Percentiles rank a stretch among this genome's conserved stretches.
Evolutionary conservation across 108 stramenopile genomes (phyloP).

Genomic region (Tribonema minus): DNA sequence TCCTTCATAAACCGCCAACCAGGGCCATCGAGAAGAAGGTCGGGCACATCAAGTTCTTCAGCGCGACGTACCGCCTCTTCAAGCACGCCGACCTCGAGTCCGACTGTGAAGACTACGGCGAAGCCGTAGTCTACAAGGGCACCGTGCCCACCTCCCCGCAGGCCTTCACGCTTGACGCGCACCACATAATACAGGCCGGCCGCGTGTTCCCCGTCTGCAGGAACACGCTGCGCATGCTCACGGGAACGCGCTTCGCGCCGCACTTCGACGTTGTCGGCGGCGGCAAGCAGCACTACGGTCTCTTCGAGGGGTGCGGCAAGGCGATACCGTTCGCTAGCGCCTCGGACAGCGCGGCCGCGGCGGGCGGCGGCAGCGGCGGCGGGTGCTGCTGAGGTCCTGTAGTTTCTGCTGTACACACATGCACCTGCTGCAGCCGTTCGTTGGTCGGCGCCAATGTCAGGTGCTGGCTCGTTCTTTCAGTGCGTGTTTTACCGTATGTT

Average conservation of each 20-base stretch:
- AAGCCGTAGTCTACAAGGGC: conserved; percentile 93
- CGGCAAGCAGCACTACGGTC: conserved; percentile 26
- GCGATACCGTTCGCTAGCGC: conserved; percentile 39
- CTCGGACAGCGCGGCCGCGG: neutral
- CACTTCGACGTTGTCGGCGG: conserved; percentile 34
- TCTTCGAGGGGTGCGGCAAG: conserved; percentile 40
- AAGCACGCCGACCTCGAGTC: conserved; percentile 53
- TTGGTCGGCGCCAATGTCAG: too few relatives aligned
- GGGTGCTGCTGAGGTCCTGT: conserved; percentile 20
- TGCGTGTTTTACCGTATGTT: too few relatives aligned
- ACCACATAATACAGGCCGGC: conserved; percentile 81
- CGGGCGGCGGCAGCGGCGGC: neutral
- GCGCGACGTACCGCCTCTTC: conserved; percentile 88
- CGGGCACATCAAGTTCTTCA: conserved; percentile 77
- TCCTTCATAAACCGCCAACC: conserved; percentile 11
- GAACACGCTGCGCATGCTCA: conserved; percentile 87
- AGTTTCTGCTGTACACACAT: neutral
- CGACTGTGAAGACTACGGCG: conserved; percentile 92
- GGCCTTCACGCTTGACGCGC: conserved; percentile 81
- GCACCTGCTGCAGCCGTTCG: neutral
- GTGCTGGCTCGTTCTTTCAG: too few relatives aligned
- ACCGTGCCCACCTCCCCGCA: conserved; percentile 73
- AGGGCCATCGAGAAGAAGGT: conserved; percentile 65
- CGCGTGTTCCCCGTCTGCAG: conserved; percentile 87
- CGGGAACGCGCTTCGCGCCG: conserved; percentile 26